Percentiles rank a stretch among this genome's conserved stretches.
phyloP scores from a whole-genome alignment of 2,329 filamentous ascomycete species.

The Domatiomyces catenatus region DNA sequence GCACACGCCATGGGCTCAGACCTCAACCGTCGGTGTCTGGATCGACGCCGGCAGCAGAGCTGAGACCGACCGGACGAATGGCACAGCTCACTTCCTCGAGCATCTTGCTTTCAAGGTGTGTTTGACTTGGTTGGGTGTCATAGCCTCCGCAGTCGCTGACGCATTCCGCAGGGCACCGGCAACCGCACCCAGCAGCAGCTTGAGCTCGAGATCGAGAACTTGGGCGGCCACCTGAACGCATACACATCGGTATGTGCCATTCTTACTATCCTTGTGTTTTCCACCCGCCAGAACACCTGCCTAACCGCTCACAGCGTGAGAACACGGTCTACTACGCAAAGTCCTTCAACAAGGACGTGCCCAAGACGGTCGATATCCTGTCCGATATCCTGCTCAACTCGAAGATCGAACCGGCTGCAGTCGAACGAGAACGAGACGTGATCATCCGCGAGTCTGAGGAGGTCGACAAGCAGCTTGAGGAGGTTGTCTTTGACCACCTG shows the following conservation, averaged over 20 bases:
- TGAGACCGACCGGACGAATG: constrained; percentile 97
- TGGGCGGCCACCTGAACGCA: constrained; percentile 97
- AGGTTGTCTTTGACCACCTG: constrained; percentile 97
- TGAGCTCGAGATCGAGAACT: constrained; percentile 99
- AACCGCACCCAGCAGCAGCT: constrained; percentile 93
- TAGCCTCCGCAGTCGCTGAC: constrained; percentile 11
- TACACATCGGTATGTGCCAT: constrained; percentile 75
- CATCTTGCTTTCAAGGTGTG: constrained; percentile 97
- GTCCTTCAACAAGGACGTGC: constrained; percentile 94
- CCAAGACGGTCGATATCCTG: constrained; percentile 92
- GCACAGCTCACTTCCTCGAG: constrained; percentile 98
- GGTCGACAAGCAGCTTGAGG: constrained; percentile 98
- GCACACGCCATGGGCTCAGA: constrained; percentile 95
- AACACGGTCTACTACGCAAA: constrained; percentile 99
- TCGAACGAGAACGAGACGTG: constrained; percentile 95
- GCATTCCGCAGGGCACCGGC: constrained; percentile 55
- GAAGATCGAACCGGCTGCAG: constrained; percentile 82
- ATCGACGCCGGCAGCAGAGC: constrained; percentile 97
- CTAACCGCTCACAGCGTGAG: constrained; percentile 51
- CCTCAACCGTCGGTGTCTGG: constrained; percentile 95
- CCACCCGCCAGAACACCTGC: constrained; percentile 4
- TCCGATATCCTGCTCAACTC: constrained; percentile 99
- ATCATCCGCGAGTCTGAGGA: constrained; percentile 98
- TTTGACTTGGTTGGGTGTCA: constrained; percentile 8
- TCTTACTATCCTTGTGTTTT: constrained; percentile 14